phyloP scores from a whole-genome alignment of 371 early-diverging fungal species.

The Circinella umbellata region DNA sequence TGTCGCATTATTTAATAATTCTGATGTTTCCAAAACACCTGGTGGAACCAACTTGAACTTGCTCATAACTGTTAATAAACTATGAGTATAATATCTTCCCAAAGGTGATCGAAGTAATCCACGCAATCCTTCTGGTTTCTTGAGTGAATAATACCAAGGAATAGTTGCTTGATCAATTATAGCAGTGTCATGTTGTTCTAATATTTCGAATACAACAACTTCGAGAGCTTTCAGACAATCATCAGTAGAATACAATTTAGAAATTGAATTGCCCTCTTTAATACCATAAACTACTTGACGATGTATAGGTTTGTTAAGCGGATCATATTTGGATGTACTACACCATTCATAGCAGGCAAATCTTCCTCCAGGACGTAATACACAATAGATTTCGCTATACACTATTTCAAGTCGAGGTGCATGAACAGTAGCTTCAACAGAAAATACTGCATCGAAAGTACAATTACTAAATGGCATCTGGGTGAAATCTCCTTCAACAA shows the following conservation, averaged over 20 bases:
- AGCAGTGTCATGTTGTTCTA: conserved; percentile 66
- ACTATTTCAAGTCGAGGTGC: conserved; percentile 68
- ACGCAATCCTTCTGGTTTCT: conserved; percentile 46
- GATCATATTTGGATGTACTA: conserved; percentile 69
- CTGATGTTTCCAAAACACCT: conserved; percentile 72
- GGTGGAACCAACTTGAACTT: conserved; percentile 70
- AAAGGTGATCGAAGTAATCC: conserved; percentile 55
- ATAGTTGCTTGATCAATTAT: conserved; percentile 52
- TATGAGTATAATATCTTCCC: conserved; percentile 62
- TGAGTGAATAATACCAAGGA: conserved; percentile 76
- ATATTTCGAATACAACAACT: conserved; percentile 73
- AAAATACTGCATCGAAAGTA: conserved; percentile 75
- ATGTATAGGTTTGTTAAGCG: conserved; percentile 29
- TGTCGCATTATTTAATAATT: conserved; percentile 71
- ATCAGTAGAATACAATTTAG: conserved; percentile 69
- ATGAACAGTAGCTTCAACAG: conserved; percentile 81
- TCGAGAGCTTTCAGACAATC: conserved; percentile 67
- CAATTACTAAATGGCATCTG: conserved; percentile 71
- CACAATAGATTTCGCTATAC: conserved; percentile 76
- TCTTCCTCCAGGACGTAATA: conserved; percentile 78
- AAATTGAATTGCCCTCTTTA: conserved; percentile 79
- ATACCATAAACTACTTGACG: conserved; percentile 64
- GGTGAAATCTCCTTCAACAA: conserved; percentile 76
- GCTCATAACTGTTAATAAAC: conserved; percentile 62
- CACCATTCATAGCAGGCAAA: conserved; percentile 83